phyloP scores from a whole-genome alignment of 768 basidiomycete species.

The Pisolithus orientalis region DNA sequence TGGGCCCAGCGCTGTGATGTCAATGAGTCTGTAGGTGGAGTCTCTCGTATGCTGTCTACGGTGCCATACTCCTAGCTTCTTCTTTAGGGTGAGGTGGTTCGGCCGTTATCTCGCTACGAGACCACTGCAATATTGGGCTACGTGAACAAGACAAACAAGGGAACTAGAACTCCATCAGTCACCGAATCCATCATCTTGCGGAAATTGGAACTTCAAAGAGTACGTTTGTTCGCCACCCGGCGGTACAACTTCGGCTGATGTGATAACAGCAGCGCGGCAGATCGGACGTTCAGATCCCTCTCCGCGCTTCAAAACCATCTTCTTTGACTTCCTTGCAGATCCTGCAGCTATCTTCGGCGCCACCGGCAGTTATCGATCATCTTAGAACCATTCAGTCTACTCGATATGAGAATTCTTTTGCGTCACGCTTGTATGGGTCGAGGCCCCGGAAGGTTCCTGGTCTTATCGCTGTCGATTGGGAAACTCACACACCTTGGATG shows the following conservation, averaged over 20 bases:
- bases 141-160: constrained; percentile 6
- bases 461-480: constrained; percentile 65
- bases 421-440: constrained; percentile 53
- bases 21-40: constrained; percentile 11
- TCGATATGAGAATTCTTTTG: constrained; percentile 58
- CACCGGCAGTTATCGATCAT: constrained; percentile 38
- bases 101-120: constrained; percentile 40
- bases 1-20: constrained; percentile 14
- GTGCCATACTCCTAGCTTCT: neutral
- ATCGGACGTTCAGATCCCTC: constrained; percentile 6
- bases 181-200: constrained; percentile 33
- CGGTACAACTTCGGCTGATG: neutral
- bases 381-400: constrained; percentile 56
- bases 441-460: constrained; percentile 19
- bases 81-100: constrained; percentile 29
- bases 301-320: constrained; percentile 1
- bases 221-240: constrained; percentile 1
- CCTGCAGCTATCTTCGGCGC: constrained; percentile 18
- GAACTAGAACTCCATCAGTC: constrained; percentile 14
- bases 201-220: constrained; percentile 41
- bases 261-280: constrained; percentile 17
- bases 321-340: constrained; percentile 23
- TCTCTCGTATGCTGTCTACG: neutral
- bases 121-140: constrained; percentile 28
- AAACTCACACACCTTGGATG: constrained; percentile 67